Evolutionary conservation across 192 early-diverging fungal genomes (phyloP).

Genomic region (Spinellus fusiger): DNA sequence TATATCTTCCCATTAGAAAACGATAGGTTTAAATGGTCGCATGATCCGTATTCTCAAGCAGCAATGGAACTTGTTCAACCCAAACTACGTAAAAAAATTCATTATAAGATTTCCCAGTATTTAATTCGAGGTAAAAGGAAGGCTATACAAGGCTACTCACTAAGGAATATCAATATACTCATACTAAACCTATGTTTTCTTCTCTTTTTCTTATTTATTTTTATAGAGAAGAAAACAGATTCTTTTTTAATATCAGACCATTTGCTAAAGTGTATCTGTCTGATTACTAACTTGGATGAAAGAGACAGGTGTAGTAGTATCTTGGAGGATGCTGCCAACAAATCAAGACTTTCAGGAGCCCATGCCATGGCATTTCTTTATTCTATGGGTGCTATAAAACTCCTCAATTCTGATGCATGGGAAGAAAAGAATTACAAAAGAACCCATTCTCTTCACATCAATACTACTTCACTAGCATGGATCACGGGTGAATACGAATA

Average conservation of each 20-base stretch:
- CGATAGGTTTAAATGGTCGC: slow-evolving; percentile 28
- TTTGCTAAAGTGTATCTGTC: slow-evolving; percentile 18
- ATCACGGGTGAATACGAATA: slow-evolving; percentile 14
- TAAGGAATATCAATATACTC: neutral
- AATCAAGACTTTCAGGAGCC: slow-evolving; percentile 19
- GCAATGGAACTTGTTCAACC: slow-evolving; percentile 25
- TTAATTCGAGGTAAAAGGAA: slow-evolving; percentile 15
- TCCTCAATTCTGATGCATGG: slow-evolving; percentile 11
- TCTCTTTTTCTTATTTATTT: slow-evolving; percentile 1
- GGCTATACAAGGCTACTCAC: neutral
- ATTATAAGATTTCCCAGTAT: slow-evolving; percentile 24
- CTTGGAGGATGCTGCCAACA: slow-evolving; percentile 12
- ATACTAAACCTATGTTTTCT: neutral
- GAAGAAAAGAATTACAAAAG: neutral
- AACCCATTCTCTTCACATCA: slow-evolving; percentile 12
- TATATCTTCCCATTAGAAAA: slow-evolving; percentile 24
- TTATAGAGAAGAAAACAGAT: slow-evolving; percentile 6
- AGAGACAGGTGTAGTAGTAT: slow-evolving; percentile 14
- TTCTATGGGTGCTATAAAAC: slow-evolving; percentile 12
- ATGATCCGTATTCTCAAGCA: slow-evolving; percentile 30
- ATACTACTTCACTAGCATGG: slow-evolving; percentile 19
- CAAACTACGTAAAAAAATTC: slow-evolving; percentile 17
- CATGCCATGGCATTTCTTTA: slow-evolving; percentile 19
- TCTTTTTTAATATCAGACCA: slow-evolving; percentile 21
- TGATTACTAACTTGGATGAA: slow-evolving; percentile 1